Evolutionary conservation across 2,329 filamentous ascomycete genomes (phyloP).

Genomic region (Fusarium verticillioides): DNA sequence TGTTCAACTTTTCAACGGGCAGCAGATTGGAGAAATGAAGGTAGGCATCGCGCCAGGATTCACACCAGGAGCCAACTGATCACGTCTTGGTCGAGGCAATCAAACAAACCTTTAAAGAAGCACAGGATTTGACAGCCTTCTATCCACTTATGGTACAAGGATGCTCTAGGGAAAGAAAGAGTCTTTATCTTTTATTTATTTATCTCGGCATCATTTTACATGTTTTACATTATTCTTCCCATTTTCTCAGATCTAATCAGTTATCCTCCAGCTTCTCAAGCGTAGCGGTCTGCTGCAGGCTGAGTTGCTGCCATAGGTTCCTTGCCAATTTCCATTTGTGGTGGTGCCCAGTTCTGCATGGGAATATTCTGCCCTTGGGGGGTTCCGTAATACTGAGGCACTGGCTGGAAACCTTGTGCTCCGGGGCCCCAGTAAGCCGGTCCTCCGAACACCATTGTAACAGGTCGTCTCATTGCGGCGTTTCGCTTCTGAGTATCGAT

Average conservation of each 20-base stretch:
- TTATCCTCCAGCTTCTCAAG: background rate
- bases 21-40: background rate
- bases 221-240: background rate
- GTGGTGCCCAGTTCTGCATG: constrained; percentile 27
- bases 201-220: background rate
- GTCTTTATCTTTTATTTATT: background rate
- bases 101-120: rapidly evolving
- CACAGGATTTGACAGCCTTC: background rate
- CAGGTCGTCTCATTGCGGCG: constrained; percentile 28
- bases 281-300: constrained; percentile 16
- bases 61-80: background rate
- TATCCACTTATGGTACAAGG: background rate
- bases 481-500: constrained; percentile 52
- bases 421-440: constrained; percentile 46
- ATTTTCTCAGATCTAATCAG: background rate
- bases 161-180: background rate
- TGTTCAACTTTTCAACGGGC: background rate
- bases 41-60: background rate
- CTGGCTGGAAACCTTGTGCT: constrained; percentile 48
- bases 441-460: constrained; percentile 43
- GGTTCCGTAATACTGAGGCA: constrained; percentile 37
- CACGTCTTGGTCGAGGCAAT: rapidly evolving
- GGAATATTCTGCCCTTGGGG: constrained; percentile 34
- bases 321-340: constrained; percentile 18
- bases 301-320: constrained; percentile 11